A percentile compares a stretch with the other conserved stretches of the same genome.
Evolutionary conservation across 2,329 filamentous ascomycete species (phyloP).

Genomic region (Chalaropsis ovoidea): DNA sequence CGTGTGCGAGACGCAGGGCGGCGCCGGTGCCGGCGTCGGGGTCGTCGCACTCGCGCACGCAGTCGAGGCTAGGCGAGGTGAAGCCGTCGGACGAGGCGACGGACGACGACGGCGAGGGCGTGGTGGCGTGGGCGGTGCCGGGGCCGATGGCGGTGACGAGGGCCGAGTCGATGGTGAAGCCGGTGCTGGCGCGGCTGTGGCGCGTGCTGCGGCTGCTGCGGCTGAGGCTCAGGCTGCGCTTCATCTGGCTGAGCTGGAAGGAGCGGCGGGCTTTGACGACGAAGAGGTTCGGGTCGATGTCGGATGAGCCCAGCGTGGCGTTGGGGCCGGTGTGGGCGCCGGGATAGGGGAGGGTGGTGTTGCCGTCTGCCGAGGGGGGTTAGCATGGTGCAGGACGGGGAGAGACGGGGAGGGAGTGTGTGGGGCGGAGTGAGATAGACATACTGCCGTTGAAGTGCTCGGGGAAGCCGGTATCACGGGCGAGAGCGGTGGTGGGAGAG

Average conservation of each 20-base stretch:
- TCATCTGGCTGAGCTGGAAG: slow-evolving; percentile 36
- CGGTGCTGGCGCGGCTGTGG: slow-evolving; percentile 13
- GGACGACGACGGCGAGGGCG: slow-evolving; percentile 14
- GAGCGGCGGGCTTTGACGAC: slow-evolving; percentile 39
- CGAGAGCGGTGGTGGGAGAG: slow-evolving; percentile 27
- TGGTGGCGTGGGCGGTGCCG: slow-evolving; percentile 13
- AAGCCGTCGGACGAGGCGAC: slow-evolving; percentile 1
- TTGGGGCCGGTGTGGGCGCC: slow-evolving; percentile 49
- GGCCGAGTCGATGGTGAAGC: slow-evolving; percentile 20
- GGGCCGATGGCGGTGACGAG: slow-evolving; percentile 20
- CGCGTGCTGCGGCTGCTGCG: slow-evolving; percentile 19
- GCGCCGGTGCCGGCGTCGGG: neutral
- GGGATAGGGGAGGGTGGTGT: slow-evolving; percentile 53
- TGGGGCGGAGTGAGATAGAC: slow-evolving; percentile 25
- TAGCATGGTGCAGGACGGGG: neutral
- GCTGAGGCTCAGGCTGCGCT: slow-evolving; percentile 35
- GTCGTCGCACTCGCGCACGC: slow-evolving; percentile 5
- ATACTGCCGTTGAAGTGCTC: slow-evolving; percentile 41
- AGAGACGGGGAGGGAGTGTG: neutral
- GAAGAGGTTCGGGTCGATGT: slow-evolving; percentile 39
- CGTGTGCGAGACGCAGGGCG: neutral
- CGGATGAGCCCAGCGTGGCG: slow-evolving; percentile 47
- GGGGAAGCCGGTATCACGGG: slow-evolving; percentile 43
- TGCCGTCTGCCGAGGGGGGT: slow-evolving; percentile 35
- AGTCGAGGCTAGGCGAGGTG: neutral